Evolutionary conservation across 306 rosid species (phyloP), one percentile per base, ranked within the genome.

Genomic region (Comarum palustre): DNA sequence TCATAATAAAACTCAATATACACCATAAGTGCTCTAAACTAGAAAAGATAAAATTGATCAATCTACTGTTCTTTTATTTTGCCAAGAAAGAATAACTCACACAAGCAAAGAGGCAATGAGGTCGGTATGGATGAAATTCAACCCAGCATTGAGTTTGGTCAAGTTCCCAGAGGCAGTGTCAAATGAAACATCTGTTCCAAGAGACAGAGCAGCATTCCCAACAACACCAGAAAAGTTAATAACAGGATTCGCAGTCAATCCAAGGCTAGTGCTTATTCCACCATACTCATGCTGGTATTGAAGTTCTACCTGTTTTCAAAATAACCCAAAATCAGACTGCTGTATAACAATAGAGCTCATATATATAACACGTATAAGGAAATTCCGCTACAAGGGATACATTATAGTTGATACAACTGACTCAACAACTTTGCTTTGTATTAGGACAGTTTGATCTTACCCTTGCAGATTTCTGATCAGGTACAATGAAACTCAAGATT

Each of bases 401-500:
- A 50, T 8, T 19, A 27, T 6, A 31, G 41, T 39, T 45, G 20
- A 48, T 38, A 46, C 7, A 20, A 31, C 34, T 48, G 13, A 68
- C 8, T 15, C 1, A 29, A 62, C 20, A 65, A 1, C 8, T 65
- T 47, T 7, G 20, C 31, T 72, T 29, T 42, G 48, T 16, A 5
- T n/a, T n/a, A 10, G 19, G 59, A 29, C 8, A 34, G 52, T 39
- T 5, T 14, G 24, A 77, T 46, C 69, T 72, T 78, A 93, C 98
- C 96, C 87, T 93, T 74, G 91, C 98, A 77, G 97, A 90, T 79
- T 85, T 90, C 85, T 93, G 97, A 68, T 93, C 96, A 38, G 98
- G 96, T 67, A 83, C 85, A 73, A 82, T 84, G 46, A 94, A 89
- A 83, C 97, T 91, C 50, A 94, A 84, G 78, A 89, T 91, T 41